phyloP scores from a whole-genome alignment of 2,329 filamentous ascomycete genomes.

The Tolypocladium paradoxum region DNA sequence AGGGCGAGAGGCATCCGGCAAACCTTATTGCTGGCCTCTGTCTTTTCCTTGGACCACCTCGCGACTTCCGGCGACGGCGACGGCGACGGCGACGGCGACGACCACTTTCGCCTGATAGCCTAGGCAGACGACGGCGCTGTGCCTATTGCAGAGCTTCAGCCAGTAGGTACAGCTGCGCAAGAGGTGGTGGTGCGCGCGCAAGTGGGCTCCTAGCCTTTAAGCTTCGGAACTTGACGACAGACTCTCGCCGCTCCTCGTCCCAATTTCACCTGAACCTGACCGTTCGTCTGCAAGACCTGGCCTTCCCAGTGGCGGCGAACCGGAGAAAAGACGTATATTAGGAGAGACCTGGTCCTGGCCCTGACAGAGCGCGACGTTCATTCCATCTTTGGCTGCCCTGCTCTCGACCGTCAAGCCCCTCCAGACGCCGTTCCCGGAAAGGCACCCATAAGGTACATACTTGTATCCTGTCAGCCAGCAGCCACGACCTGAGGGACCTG shows the following conservation, averaged over 20 bases:
- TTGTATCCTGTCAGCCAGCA: background rate
- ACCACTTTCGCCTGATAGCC: background rate
- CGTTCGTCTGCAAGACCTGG: background rate
- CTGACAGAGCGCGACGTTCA: too few species aligned
- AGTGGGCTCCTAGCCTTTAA: background rate
- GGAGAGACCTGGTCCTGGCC: too few species aligned
- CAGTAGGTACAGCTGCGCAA: background rate
- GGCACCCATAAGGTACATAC: background rate
- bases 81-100: background rate
- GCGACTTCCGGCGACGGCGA: background rate
- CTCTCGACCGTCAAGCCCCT: background rate
- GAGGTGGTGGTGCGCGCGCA: background rate
- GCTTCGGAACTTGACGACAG: background rate
- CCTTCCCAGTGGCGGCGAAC: background rate
- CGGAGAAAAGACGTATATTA: background rate
- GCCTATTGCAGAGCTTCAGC: background rate
- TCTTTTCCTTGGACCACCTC: background rate
- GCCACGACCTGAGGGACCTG: background rate
- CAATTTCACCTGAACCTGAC: background rate
- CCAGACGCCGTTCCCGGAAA: slow-evolving; percentile 1
- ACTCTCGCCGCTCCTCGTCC: background rate
- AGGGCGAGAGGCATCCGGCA: background rate
- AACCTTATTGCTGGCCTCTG: background rate
- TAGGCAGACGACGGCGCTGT: background rate
- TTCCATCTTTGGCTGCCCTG: background rate